Evolutionary conservation across 345 rosid genomes (phyloP).

Genomic region (Zanthoxylum bungeanum): DNA sequence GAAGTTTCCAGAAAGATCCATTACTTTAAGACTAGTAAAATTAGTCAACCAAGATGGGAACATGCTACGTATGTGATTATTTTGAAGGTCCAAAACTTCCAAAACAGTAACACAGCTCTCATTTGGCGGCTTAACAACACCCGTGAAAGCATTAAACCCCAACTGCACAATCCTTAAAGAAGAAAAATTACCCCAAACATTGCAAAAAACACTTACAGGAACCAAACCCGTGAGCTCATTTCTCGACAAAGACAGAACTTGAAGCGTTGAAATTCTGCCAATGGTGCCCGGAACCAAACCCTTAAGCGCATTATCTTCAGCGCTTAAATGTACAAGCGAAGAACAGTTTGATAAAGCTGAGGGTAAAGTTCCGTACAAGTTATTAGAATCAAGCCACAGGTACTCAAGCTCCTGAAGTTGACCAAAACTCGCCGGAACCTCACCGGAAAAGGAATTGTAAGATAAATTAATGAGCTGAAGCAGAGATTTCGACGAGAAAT

Average conservation of each 20-base stretch:
- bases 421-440: conserved; percentile 62
- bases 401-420: conserved; percentile 51
- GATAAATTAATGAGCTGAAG: conserved; percentile 71
- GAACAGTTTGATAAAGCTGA: conserved; percentile 77
- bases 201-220: conserved; percentile 49
- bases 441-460: conserved; percentile 51
- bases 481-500: conserved; percentile 48
- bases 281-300: conserved; percentile 65
- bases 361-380: conserved; percentile 65
- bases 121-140: conserved; percentile 51
- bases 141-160: conserved; percentile 76
- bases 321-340: conserved; percentile 65
- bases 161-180: conserved; percentile 52
- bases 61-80: conserved; percentile 48
- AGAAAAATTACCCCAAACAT: conserved; percentile 31
- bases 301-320: conserved; percentile 49
- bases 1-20: conserved; percentile 62
- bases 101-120: conserved; percentile 44
- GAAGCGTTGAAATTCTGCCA: conserved; percentile 51
- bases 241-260: conserved; percentile 58
- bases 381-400: conserved; percentile 64
- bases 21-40: conserved; percentile 39
- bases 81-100: conserved; percentile 76
- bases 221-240: conserved; percentile 57
- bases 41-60: conserved; percentile 75